Percentiles rank a stretch among this genome's conserved stretches.
These are phyloP conservation scores for Apiotrichum akiyoshidainum DNA, from an alignment of 1,284 basidiomycete genomes.

Conservation along the genomic window DNA sequence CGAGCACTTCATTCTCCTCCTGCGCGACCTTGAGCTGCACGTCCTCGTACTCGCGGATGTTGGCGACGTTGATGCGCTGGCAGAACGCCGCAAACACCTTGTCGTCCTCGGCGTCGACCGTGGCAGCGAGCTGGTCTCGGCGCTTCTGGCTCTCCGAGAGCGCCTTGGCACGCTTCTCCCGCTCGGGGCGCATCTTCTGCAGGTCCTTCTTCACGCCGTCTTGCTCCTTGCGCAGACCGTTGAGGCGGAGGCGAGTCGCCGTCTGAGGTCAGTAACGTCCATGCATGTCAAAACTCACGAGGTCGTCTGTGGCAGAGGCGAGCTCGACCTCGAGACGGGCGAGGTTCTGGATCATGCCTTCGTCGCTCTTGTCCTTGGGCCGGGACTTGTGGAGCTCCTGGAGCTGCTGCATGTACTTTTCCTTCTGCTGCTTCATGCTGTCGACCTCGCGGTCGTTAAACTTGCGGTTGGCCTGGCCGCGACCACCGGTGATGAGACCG, in stretches of 20 bases:
- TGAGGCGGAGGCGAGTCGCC: constrained; percentile 35
- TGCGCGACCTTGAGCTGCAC: constrained; percentile 82
- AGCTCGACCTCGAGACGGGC: constrained; percentile 72
- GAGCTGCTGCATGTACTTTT: constrained; percentile 73
- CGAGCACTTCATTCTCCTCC: constrained; percentile 77
- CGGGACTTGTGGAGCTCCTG: constrained; percentile 76
- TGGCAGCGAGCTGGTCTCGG: constrained; percentile 59
- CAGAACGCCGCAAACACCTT: constrained; percentile 78
- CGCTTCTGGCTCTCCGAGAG: constrained; percentile 59
- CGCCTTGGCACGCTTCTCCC: constrained; percentile 59
- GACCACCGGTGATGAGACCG: constrained; percentile 93
- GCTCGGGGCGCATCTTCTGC: constrained; percentile 63
- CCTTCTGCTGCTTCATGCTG: constrained; percentile 69
- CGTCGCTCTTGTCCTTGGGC: constrained; percentile 76
- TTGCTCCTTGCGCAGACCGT: constrained; percentile 56
- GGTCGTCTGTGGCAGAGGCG: constrained; percentile 72
- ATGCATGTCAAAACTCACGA: constrained; percentile 52
- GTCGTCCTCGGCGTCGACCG: constrained; percentile 76
- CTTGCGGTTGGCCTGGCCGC: constrained; percentile 69
- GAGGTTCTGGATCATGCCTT: constrained; percentile 71
- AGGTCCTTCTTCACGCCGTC: constrained; percentile 70
- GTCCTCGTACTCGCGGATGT: constrained; percentile 93
- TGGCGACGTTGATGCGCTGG: constrained; percentile 68
- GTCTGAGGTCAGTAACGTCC: not conserved
- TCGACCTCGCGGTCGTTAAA: constrained; percentile 94